Evolutionary conservation across 345 rosid species (phyloP), one percentile per base, ranked within the genome.

Genomic region (Gossypium thurberi): DNA sequence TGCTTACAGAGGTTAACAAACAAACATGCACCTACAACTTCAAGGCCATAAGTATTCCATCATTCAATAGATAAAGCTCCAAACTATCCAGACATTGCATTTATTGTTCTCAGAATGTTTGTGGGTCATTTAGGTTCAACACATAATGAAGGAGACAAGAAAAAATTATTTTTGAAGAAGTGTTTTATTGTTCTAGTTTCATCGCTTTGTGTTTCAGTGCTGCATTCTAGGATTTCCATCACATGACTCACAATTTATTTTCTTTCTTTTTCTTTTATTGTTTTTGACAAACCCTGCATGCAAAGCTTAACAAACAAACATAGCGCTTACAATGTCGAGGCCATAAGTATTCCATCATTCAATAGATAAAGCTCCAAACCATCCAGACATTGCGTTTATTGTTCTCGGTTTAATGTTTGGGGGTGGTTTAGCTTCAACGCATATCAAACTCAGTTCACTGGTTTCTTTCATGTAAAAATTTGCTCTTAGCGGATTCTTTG

Each of bases 21-120:
- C 40, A 66, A 65, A 46, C 70, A 3, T 48, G 18, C 17, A 20
- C 69, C 70, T 48, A 14, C 18, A 66, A 66, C 56, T 66, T 55
- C 20, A 0, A 14, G 70, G 8, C 56, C n/a, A 46, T 14, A 23
- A 14, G 7, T 18, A 20, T 66, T 46, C 57, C 8, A 15, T 48
- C 58, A 50, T 67, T 67, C 28, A 48, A 67, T 48, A 25, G 58
- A 63, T 63, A 63, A 40, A 1, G 3, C 14, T 40, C 44, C 65
- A 33, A 43, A 28, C 12, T 10, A 33, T 33, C 21, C 13, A 15
- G 20, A 33, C 44, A 33, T 64, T 46, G 20, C 37, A 46, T 48
- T 48, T 67, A n/a, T 67, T 48, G 10, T 67, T 67, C 42, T 43
- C 42, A 14, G n/a, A 48, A 67, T 48, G n/a, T 67, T 67, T 67